Evolutionary conservation across 2,329 filamentous ascomycete genomes (phyloP), one percentile per base, ranked within the genome.

Genomic region (Fusarium palustre): DNA sequence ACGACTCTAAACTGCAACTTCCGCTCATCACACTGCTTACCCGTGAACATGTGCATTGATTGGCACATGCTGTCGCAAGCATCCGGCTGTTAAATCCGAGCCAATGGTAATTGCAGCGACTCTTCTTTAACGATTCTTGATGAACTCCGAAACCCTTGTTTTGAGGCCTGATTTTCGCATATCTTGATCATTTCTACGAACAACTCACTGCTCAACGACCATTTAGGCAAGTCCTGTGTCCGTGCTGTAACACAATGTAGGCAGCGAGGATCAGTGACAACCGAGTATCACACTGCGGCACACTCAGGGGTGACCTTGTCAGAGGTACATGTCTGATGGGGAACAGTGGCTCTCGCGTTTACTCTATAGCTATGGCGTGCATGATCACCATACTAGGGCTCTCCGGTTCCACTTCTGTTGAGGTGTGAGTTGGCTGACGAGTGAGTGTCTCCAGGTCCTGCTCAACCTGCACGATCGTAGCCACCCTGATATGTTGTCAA

Each of bases 341-440:
- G 54, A 30, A 54, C 18, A 65, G 41, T 41, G 42, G 31, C 30
- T 33, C 36, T 38, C 63, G 39, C 43, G 53, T 46, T 18, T 59
- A 54, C 39, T 55, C 53, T 56, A 42, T 62, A 68, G 33, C 45
- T 53, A 69, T 69, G 62, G 66, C 62, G 62, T 68, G 66, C 62
- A 69, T 69, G 50, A 59, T 22, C 38, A 58, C 16, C 48, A 31
- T 24, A 25, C 42, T 15, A n/a, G 25, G 38, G 31, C 41, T 5
- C 52, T 47, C 36, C 24, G 38, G 30, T 45, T 49, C 55, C 28
- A 13, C 30, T 46, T 28, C 31, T 64, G 24, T 59, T 46, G 20
- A 18, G 36, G 39, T 53, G 39, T 46, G 25, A 55, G 47, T 39
- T 38, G 25, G 54, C 48, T 50, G 46, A 53, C n/a, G n/a, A n/a